Evolutionary conservation across 495 filamentous ascomycete species (phyloP).

Genomic region (Aspergillus saccharolyticus): DNA sequence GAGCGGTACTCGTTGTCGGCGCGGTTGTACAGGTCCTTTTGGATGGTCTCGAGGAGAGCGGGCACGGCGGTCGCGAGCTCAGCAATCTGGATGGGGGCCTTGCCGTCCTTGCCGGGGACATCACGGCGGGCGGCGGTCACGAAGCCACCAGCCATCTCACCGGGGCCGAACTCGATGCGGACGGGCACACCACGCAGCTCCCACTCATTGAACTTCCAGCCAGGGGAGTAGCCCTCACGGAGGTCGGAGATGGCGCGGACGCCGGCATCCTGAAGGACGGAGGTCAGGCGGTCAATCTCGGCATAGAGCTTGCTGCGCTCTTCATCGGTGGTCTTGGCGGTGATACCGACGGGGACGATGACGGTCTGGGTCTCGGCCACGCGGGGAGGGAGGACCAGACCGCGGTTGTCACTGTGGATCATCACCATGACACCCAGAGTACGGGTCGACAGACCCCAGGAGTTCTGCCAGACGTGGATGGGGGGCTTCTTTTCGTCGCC

Average conservation of each 20-base stretch:
- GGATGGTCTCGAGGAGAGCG: slow-evolving; percentile 82
- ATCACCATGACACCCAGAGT: slow-evolving; percentile 97
- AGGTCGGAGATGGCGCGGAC: slow-evolving; percentile 69
- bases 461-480: slow-evolving; percentile 93
- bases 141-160: slow-evolving; percentile 77
- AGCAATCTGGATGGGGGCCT: slow-evolving; percentile 64
- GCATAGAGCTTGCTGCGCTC: slow-evolving; percentile 66
- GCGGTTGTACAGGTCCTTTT: slow-evolving; percentile 75
- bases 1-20: slow-evolving; percentile 69
- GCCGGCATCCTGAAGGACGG: slow-evolving; percentile 57
- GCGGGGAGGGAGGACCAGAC: slow-evolving; percentile 83
- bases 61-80: slow-evolving; percentile 67
- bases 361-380: slow-evolving; percentile 83
- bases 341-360: slow-evolving; percentile 91
- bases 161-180: slow-evolving; percentile 91
- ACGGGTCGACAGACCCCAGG: slow-evolving; percentile 94
- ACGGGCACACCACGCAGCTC: slow-evolving; percentile 91
- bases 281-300: slow-evolving; percentile 62
- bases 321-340: slow-evolving; percentile 73
- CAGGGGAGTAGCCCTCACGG: slow-evolving; percentile 83
- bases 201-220: slow-evolving; percentile 98
- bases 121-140: slow-evolving; percentile 85
- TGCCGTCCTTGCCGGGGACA: slow-evolving; percentile 60
- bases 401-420: slow-evolving; percentile 92
- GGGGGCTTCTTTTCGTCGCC: slow-evolving; percentile 64